phyloP scores from a whole-genome alignment of 768 basidiomycete species.

The Thelephora ganbajun region DNA sequence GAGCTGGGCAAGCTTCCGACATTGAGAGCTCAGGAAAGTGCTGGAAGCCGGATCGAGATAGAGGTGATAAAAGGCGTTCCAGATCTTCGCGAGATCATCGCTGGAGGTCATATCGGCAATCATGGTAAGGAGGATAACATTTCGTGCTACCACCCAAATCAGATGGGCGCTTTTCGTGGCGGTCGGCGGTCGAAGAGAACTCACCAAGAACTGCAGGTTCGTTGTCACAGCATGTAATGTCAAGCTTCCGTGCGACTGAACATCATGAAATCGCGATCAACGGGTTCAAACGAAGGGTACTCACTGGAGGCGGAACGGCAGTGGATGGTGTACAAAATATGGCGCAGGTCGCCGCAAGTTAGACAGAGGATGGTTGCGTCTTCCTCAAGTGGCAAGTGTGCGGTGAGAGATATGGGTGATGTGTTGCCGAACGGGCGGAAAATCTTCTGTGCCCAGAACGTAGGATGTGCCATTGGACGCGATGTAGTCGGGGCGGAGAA shows the following conservation, averaged over 20 bases:
- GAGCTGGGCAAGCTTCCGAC: slow-evolving; percentile 4
- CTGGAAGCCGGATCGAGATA: slow-evolving; percentile 4
- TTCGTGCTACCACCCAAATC: slow-evolving; percentile 5
- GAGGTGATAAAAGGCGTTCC: slow-evolving; percentile 9
- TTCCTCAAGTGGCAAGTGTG: neutral
- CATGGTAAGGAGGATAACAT: slow-evolving; percentile 8
- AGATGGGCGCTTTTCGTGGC: neutral
- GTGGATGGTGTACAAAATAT: slow-evolving; percentile 8
- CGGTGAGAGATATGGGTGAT: too few relatives aligned
- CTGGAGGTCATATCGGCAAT: neutral
- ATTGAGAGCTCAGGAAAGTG: slow-evolving; percentile 1
- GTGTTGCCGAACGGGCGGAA: too few relatives aligned
- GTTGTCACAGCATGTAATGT: slow-evolving; percentile 10
- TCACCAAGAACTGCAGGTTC: slow-evolving; percentile 10
- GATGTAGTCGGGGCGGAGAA: too few relatives aligned
- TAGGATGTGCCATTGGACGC: slow-evolving; percentile 35
- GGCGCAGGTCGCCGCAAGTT: slow-evolving; percentile 10
- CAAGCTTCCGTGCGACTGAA: slow-evolving; percentile 1
- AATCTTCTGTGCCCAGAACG: slow-evolving; percentile 27
- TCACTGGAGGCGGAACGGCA: neutral
- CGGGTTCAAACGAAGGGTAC: neutral
- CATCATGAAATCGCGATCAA: neutral
- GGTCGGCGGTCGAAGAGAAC: neutral
- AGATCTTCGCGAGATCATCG: neutral
- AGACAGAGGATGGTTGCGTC: neutral